Percentiles rank a stretch among this genome's conserved stretches.
Evolutionary conservation across 2,329 filamentous ascomycete genomes (phyloP).

Genomic region (Epichloe hybrida): DNA sequence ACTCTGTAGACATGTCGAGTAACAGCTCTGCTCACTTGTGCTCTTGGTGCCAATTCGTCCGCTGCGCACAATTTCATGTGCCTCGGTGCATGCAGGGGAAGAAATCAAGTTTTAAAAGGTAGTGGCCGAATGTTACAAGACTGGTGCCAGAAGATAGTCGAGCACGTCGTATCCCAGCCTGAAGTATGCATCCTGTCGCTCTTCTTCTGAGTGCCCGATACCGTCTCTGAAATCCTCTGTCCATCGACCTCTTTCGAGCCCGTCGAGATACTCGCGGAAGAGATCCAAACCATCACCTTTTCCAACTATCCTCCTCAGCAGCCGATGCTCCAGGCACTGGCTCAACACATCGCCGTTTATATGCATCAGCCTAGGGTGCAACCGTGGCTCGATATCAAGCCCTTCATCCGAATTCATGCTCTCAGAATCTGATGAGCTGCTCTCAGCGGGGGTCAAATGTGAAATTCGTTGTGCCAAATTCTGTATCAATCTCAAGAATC

Average conservation of each 20-base stretch:
- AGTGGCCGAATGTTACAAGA: constrained; percentile 22
- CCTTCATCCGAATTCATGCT: constrained; percentile 12
- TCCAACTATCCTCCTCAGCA: constrained; percentile 29
- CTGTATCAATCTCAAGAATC: constrained; percentile 59
- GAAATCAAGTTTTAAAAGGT: background rate
- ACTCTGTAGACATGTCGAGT: too few relatives aligned
- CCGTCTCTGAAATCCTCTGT: constrained; percentile 19
- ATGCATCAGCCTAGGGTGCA: constrained; percentile 39
- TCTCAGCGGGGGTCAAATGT: constrained; percentile 28
- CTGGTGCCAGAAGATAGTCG: constrained; percentile 37
- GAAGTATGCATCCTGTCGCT: constrained; percentile 24
- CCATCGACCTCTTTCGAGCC: constrained; percentile 32
- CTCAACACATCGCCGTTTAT: constrained; percentile 54
- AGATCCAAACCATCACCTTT: constrained; percentile 20
- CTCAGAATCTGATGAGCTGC: background rate
- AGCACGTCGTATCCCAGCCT: constrained; percentile 40
- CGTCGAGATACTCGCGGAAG: constrained; percentile 36
- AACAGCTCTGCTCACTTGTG: too few relatives aligned
- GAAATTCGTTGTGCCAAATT: constrained; percentile 43
- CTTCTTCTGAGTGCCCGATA: constrained; percentile 8
- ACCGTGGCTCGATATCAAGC: constrained; percentile 22
- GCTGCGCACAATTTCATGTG: too few relatives aligned
- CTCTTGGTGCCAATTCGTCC: too few relatives aligned
- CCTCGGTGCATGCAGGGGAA: too few relatives aligned
- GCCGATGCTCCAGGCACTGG: constrained; percentile 34